A percentile compares a stretch with the other conserved stretches of the same genome.
Evolutionary conservation across 108 stramenopile genomes (phyloP).

Genomic region (Skeletonema marinoi): DNA sequence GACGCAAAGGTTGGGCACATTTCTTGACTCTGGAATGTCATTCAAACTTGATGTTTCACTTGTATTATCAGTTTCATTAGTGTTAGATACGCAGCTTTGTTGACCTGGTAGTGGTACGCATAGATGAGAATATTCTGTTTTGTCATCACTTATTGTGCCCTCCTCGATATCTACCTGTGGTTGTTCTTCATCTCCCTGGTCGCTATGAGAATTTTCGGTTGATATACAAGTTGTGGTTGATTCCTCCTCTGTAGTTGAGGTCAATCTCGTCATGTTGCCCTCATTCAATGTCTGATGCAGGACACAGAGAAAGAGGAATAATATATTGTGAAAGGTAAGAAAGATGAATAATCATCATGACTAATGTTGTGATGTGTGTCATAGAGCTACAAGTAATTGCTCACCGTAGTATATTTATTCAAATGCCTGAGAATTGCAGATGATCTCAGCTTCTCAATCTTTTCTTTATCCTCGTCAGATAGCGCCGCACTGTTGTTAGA

Average conservation of each 20-base stretch:
- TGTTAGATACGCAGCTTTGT: neutral
- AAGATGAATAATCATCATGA: too few relatives aligned
- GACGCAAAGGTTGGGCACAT: slow-evolving; percentile 66
- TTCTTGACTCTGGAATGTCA: slow-evolving; percentile 3
- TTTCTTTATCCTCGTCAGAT: neutral
- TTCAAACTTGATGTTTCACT: neutral
- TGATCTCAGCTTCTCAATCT: neutral
- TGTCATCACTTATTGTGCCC: neutral
- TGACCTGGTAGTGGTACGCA: neutral
- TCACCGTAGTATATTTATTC: neutral
- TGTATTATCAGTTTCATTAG: neutral
- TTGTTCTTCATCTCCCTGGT: neutral
- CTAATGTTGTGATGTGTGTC: too few relatives aligned
- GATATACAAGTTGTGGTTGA: neutral
- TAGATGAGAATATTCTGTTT: neutral
- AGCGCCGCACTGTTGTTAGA: neutral
- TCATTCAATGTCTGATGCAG: neutral
- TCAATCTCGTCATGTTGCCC: neutral
- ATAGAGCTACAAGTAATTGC: neutral
- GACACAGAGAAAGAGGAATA: neutral
- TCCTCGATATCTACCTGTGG: neutral
- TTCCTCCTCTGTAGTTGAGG: neutral
- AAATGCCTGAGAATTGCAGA: neutral
- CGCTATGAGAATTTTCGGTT: neutral
- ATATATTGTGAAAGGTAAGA: neutral